A percentile compares a stretch with the other conserved stretches of the same genome.
Evolutionary conservation across 2,329 filamentous ascomycete genomes (phyloP).

Genomic region (Epichloe scottii): DNA sequence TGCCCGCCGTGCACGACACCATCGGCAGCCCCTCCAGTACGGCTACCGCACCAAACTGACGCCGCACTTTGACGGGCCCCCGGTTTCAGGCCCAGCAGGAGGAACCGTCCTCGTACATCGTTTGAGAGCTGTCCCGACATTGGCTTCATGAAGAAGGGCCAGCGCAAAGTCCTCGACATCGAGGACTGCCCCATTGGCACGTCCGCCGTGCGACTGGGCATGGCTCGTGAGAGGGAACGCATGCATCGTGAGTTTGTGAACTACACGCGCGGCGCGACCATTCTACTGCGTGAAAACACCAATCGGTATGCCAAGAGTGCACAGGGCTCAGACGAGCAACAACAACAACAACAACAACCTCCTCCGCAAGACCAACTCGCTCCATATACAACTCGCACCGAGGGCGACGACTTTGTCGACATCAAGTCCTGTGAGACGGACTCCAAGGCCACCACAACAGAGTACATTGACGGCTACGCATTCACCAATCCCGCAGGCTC

Average conservation of each 20-base stretch:
- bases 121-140: conserved; percentile 63
- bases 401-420: conserved; percentile 49
- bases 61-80: conserved; percentile 84
- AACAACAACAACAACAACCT: conserved; percentile 11
- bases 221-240: conserved; percentile 65
- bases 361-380: conserved; percentile 14
- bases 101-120: conserved; percentile 28
- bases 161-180: conserved; percentile 72
- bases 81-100: conserved; percentile 34
- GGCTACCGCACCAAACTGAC: conserved; percentile 95
- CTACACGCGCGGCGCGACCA: conserved; percentile 73
- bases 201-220: conserved; percentile 65
- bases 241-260: conserved; percentile 57
- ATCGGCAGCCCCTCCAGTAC: conserved; percentile 81
- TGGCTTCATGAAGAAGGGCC: conserved; percentile 84
- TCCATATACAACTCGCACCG: conserved; percentile 31
- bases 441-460: conserved; percentile 67
- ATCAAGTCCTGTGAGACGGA: conserved; percentile 84
- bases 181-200: conserved; percentile 97
- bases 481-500: conserved; percentile 87
- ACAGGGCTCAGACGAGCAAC: not conserved
- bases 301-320: conserved; percentile 44
- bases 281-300: conserved; percentile 81
- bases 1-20: conserved; percentile 70
- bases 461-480: conserved; percentile 74